phyloP scores from a whole-genome alignment of 192 early-diverging fungal genomes.

The Rhizophagus clarus region DNA sequence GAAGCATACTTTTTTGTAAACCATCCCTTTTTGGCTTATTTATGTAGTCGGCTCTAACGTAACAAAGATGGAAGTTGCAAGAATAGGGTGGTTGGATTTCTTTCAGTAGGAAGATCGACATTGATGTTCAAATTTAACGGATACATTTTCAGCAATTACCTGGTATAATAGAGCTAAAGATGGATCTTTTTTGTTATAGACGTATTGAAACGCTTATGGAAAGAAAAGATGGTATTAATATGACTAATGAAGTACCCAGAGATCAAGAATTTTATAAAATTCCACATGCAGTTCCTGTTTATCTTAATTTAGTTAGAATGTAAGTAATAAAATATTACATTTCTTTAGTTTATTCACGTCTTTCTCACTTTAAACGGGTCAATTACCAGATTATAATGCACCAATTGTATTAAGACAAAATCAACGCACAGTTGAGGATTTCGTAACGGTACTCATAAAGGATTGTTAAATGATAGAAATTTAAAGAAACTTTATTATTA shows the following conservation, averaged over 20 bases:
- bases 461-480: conserved; percentile 85
- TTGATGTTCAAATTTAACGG: conserved; percentile 97
- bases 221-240: conserved; percentile 94
- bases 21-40: no score
- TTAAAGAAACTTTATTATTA: no score
- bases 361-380: conserved; percentile 62
- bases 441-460: conserved; percentile 96
- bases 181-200: conserved; percentile 93
- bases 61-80: no score
- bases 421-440: conserved; percentile 76
- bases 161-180: conserved; percentile 97
- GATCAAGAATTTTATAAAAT: conserved; percentile 89
- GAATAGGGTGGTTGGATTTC: conserved; percentile 81
- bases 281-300: conserved; percentile 87
- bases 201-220: conserved; percentile 93
- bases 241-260: conserved; percentile 90
- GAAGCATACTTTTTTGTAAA: no score
- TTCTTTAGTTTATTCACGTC: not conserved
- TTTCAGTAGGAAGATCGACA: conserved; percentile 97
- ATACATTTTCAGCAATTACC: conserved; percentile 96
- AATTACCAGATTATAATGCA: conserved; percentile 90
- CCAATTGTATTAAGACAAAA: conserved; percentile 88
- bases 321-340: conserved; percentile 35
- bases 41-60: no score
- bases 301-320: conserved; percentile 80